These are phyloP conservation scores for Venturia carpophila DNA, from an alignment of 2,329 filamentous ascomycete genomes.

Conservation along the genomic window DNA sequence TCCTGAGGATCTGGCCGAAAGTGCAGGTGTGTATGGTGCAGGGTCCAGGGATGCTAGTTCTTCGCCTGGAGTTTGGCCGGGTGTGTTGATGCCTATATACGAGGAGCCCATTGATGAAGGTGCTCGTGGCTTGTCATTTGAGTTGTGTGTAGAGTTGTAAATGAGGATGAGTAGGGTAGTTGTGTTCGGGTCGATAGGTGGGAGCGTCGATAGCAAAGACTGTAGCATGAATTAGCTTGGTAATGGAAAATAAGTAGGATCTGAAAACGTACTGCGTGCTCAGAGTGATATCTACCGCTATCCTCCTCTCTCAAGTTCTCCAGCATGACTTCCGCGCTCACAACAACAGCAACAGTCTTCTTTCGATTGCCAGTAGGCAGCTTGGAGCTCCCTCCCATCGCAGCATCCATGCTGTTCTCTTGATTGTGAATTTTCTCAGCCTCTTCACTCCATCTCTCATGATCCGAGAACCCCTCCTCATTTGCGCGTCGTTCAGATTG, in stretches of 20 bases:
- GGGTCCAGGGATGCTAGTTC: conserved; percentile 43
- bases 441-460: conserved; percentile 89
- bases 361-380: conserved; percentile 23
- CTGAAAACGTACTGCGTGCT: conserved; percentile 65
- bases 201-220: conserved; percentile 78
- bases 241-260: background rate
- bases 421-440: conserved; percentile 50
- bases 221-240: conserved; percentile 22
- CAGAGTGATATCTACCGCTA: conserved; percentile 52
- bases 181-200: conserved; percentile 63
- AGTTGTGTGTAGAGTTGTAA: conserved; percentile 60
- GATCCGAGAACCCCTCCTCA: conserved; percentile 48
- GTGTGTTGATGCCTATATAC: conserved; percentile 71
- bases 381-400: conserved; percentile 24
- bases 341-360: conserved; percentile 79
- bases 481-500: conserved; percentile 30
- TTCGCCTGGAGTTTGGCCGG: conserved; percentile 60
- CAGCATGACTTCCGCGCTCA: conserved; percentile 65
- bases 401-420: conserved; percentile 29
- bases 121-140: conserved; percentile 47
- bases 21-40: conserved; percentile 36
- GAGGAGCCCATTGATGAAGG: conserved; percentile 65
- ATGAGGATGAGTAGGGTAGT: conserved; percentile 82
- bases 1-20: conserved; percentile 31
- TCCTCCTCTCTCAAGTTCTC: conserved; percentile 47